Conservation (phyloP, 2,329 filamentous ascomycete species). For the Trichoderma sp. region DNA sequence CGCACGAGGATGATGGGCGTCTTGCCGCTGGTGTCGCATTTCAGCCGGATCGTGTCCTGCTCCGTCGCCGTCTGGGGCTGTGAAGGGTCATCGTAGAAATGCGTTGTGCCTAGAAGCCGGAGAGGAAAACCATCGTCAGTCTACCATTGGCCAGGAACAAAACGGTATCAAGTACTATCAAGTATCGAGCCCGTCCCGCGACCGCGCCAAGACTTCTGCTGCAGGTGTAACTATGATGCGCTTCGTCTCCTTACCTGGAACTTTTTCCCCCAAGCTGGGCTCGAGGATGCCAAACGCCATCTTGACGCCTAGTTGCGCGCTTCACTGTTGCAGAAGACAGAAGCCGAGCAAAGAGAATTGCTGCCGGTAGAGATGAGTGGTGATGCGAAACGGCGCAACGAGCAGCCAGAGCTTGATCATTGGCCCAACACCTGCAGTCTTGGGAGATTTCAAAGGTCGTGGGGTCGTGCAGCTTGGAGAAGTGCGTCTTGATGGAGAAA, state of each 20-base stretch:
- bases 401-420: not conserved
- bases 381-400: not conserved
- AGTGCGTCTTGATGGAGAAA: not conserved
- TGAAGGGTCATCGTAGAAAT: conserved; percentile 60
- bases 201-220: not conserved
- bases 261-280: conserved; percentile 61
- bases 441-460: not conserved
- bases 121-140: not conserved
- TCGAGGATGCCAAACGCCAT: conserved; percentile 67
- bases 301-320: conserved; percentile 10
- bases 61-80: conserved; percentile 43
- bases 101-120: conserved; percentile 50
- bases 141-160: not conserved
- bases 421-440: not conserved
- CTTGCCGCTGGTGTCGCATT: conserved; percentile 66
- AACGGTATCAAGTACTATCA: not conserved
- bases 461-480: not conserved
- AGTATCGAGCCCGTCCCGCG: not conserved
- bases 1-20: conserved; percentile 71
- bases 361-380: not conserved
- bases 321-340: not conserved
- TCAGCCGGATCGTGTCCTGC: conserved; percentile 50
- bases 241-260: conserved; percentile 60
- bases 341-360: not conserved
- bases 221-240: not conserved